These are phyloP conservation scores for Mallotus japonicus DNA, from an alignment of 441 rosid species.

Conservation along the genomic window DNA sequence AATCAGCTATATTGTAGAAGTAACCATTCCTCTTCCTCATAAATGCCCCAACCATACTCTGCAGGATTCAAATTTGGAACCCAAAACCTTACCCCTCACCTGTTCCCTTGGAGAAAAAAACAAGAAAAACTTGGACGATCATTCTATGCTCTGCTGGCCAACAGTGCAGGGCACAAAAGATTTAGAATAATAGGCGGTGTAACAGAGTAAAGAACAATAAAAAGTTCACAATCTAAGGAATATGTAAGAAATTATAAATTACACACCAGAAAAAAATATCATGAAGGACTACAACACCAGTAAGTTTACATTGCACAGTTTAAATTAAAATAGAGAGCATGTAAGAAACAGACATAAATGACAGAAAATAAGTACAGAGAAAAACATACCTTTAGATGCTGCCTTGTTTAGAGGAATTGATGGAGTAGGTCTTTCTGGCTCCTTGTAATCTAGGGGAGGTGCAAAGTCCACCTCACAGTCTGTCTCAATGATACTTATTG, in stretches of 20 bases:
- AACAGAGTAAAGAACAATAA: not conserved
- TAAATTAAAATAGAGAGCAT: not conserved
- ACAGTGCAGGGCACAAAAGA: not conserved
- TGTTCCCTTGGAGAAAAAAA: not conserved
- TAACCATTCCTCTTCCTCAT: too few relatives aligned
- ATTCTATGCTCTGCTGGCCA: constrained; percentile 4
- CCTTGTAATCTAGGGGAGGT: constrained; percentile 93
- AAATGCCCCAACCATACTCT: too few relatives aligned
- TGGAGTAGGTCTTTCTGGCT: constrained; percentile 66
- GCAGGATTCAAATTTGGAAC: too few relatives aligned
- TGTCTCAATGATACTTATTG: constrained; percentile 94
- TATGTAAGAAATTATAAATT: too few relatives aligned
- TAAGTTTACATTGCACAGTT: not conserved
- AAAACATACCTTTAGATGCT: constrained; percentile 51
- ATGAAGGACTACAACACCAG: not conserved
- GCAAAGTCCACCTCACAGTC: constrained; percentile 99
- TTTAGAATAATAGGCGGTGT: not conserved
- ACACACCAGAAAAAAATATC: not conserved
- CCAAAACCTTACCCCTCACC: too few relatives aligned
- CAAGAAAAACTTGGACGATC: not conserved
- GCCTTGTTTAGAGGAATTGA: constrained; percentile 47
- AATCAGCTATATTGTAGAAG: too few relatives aligned
- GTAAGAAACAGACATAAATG: not conserved
- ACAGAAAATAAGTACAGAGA: not conserved
- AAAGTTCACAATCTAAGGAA: not conserved